Evolutionary conservation across 2,329 filamentous ascomycete genomes (phyloP).

Genomic region (Phaeophleospora eucalypticola): DNA sequence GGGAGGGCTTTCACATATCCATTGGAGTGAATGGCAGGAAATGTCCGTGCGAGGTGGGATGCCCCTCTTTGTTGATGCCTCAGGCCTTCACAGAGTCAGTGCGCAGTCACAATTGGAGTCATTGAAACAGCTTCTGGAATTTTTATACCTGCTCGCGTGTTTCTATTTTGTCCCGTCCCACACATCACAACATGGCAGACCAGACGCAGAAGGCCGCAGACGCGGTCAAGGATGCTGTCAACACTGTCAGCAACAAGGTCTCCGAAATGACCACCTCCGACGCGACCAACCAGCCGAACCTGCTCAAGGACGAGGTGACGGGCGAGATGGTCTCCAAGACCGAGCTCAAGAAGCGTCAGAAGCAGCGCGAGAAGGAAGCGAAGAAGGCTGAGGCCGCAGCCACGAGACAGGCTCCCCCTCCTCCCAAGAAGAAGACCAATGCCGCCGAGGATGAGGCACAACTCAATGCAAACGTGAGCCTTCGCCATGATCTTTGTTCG

Average conservation of each 20-base stretch:
- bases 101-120: no score
- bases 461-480: slow-evolving; percentile 66
- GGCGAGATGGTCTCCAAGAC: slow-evolving; percentile 67
- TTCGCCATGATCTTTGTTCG: background rate
- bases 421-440: slow-evolving; percentile 58
- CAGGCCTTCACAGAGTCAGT: background rate
- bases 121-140: background rate
- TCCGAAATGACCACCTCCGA: slow-evolving; percentile 28
- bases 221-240: slow-evolving; percentile 35
- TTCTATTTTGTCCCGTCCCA: background rate
- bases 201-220: slow-evolving; percentile 33
- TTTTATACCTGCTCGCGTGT: background rate
- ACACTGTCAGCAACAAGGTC: slow-evolving; percentile 33
- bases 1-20: no score
- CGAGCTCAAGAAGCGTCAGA: slow-evolving; percentile 85
- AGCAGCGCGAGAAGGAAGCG: slow-evolving; percentile 80
- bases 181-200: slow-evolving; percentile 25
- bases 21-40: no score
- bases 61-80: no score
- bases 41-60: no score
- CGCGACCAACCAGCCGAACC: slow-evolving; percentile 44
- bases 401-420: slow-evolving; percentile 53
- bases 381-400: slow-evolving; percentile 86
- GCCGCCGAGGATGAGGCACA: slow-evolving; percentile 66
- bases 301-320: slow-evolving; percentile 84